Evolutionary conservation across 495 filamentous ascomycete species (phyloP), one percentile per base, ranked within the genome.

Genomic region (Entonaema liquescens): DNA sequence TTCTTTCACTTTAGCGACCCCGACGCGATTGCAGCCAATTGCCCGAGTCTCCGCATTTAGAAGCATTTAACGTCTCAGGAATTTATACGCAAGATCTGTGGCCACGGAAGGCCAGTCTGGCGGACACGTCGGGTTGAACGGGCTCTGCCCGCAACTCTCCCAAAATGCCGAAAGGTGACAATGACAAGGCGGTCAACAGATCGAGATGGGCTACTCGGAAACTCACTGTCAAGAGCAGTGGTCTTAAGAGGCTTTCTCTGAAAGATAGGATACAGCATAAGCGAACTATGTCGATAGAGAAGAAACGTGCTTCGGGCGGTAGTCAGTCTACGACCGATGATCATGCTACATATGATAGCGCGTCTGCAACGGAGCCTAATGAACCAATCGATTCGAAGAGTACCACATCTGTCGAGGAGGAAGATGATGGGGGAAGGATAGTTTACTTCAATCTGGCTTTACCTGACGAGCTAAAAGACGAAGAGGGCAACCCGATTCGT

Each of bases 201-300:
- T 89, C 93, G 75, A 85, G 96, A 89, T 99, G 95, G 95, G 95
- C 95, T 60, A 98, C 95, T 29, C 92, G 93, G 69, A 90, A 92
- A 74, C 84, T 89, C 68, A 89, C 86, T 58, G 90, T 91, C 65
- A 83, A 88, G 79, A 91, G 89, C 77, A 92, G 89, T 33, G 79
- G 88, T 73, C 82, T 86, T 75, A 98, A 98, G 83, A 91, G 95
- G 63, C 85, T 91, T 53, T 95, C 92, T 60, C 90, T 99, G 70
- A 90, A 92, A 76, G 87, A 91, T 69, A 91, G 92, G 65, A 85
- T 91, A 76, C 89, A 44, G 15, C 42, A 93, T 72, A 88, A 89
- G 77, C 85, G 87, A 53, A 81, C 81, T 13, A 76, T 79, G 57
- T 87, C 85, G 57, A 85, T 82, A 33, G 93, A 95, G 80, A 92